Percentiles rank a stretch among this genome's conserved stretches.
Conservation (phyloP, 352 stramenopile species). For the Pythium scleroteichum region DNA sequence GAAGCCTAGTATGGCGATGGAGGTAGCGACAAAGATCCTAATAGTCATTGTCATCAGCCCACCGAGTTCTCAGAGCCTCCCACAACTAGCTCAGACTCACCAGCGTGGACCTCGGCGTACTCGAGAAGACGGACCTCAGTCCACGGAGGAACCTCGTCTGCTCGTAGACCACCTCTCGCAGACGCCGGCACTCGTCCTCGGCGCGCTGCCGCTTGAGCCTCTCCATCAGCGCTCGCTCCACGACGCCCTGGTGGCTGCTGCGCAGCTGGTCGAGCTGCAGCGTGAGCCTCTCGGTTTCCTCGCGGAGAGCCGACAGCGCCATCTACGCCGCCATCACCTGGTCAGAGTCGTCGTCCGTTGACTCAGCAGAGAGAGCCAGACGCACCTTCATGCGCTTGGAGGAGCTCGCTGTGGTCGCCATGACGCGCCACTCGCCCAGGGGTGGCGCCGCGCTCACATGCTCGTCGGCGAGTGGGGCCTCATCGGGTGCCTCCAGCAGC, state of each 20-base stretch:
- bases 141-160: slow-evolving; percentile 10
- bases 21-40: slow-evolving; percentile 3
- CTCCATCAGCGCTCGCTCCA: slow-evolving; percentile 7
- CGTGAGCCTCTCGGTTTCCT: slow-evolving; percentile 1
- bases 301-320: background rate
- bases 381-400: background rate
- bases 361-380: no score
- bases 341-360: background rate
- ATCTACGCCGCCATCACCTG: background rate
- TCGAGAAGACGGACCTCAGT: background rate
- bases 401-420: background rate
- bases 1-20: slow-evolving; percentile 4
- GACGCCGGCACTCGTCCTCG: slow-evolving; percentile 5
- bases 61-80: background rate
- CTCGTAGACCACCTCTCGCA: slow-evolving; percentile 10
- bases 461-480: background rate
- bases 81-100: background rate
- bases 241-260: background rate
- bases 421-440: background rate
- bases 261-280: background rate
- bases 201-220: background rate
- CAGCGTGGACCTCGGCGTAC: background rate
- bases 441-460: background rate
- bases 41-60: background rate
- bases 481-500: background rate